Evolutionary conservation across 495 filamentous ascomycete genomes (phyloP), one percentile per base, ranked within the genome.

Genomic region (Lasiosphaeria hispida): DNA sequence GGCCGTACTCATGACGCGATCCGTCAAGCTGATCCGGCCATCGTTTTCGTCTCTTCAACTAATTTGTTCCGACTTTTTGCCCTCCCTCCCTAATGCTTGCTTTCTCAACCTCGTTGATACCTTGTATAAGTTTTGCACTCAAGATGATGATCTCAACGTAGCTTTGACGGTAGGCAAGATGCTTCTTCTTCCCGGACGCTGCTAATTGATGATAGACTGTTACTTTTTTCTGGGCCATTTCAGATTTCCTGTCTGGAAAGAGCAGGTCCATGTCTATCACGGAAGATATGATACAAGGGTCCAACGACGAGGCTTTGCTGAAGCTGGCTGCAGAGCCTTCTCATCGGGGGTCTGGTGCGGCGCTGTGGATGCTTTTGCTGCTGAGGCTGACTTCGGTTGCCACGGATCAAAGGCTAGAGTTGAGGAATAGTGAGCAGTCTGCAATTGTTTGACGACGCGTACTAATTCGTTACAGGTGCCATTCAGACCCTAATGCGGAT

Each of bases 181-280:
- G 11, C 17, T 19, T 0, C 7, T 18, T 1, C n/a, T 10, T 0
- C 14, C 44, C 5, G n/a, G 2, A 19, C 19, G 17, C 1, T 43
- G 37, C 72, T 73, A 54, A 76, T 66, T 18, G 48, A 57, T 13
- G 60, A 30, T 55, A 87, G 83, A 92, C 91, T 1, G 87, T 94
- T 10, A 96, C 93, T 0, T 95, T 95, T 65, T 96, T 96, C 73
- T 96, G 91, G 88, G 91, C 91, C 59, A 82, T 96, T 10, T 96
- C 94, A 2, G 92, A 96, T 69, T 95, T 90, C 59, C 80, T 97
- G 15, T 81, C 77, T 1, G 67, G 69, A 17, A 77, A 73, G 65
- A 72, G 75, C 66, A 71, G 71, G 61, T 54, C 72, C 30, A 72
- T 78, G 58, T 77, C 73, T 0, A 75, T 80, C 33, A 79, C 74